Evolutionary conservation across 495 filamentous ascomycete species (phyloP).

Genomic region (Xylaria curta): DNA sequence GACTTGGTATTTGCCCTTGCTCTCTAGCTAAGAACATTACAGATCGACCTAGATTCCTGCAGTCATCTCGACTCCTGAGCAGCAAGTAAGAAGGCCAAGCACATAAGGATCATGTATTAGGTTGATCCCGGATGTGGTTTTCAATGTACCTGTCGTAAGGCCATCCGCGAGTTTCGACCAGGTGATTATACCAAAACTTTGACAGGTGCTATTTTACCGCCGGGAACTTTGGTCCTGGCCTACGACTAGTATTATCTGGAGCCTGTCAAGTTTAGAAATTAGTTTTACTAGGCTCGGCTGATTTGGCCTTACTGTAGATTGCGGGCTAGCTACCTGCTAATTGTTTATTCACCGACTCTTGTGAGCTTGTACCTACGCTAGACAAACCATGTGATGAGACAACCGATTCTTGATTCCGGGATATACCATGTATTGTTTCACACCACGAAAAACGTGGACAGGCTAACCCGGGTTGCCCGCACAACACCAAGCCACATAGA

Average conservation of each 20-base stretch:
- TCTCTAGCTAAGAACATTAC: not conserved
- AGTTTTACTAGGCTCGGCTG: not conserved
- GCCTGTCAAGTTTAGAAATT: not conserved
- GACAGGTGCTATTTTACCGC: not conserved
- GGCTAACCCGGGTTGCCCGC: not conserved
- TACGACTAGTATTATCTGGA: not conserved
- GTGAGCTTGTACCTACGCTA: not conserved
- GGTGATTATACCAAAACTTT: not conserved
- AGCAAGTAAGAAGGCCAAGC: not conserved
- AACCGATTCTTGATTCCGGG: not conserved
- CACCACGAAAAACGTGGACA: not conserved
- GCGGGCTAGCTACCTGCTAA: not conserved
- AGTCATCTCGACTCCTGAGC: not conserved
- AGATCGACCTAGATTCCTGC: not conserved
- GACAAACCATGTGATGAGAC: not conserved
- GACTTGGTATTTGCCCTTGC: not conserved
- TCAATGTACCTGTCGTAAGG: not conserved
- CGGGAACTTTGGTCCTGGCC: not conserved
- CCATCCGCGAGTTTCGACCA: not conserved
- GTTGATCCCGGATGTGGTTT: not conserved
- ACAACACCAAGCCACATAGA: not conserved
- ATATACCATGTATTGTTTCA: slow-evolving; percentile 9
- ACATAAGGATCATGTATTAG: not conserved
- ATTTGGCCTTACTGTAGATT: not conserved
- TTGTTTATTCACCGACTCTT: slow-evolving; percentile 7